Conservation (phyloP, 495 filamentous ascomycete species). For the Xylaria telfairii region DNA sequence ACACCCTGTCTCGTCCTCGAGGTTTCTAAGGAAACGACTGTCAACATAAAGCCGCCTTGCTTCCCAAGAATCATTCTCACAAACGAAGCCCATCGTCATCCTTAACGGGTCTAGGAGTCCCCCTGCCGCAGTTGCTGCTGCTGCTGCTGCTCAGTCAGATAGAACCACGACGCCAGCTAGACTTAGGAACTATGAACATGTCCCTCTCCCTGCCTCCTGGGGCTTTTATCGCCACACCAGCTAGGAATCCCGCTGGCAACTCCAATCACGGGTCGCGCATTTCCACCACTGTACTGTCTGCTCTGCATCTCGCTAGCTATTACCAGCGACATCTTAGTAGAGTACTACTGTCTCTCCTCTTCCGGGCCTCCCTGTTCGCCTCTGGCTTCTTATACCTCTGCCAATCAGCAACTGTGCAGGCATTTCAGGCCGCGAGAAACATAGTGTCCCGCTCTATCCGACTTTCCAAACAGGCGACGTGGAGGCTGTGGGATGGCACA, state of each 20-base stretch:
- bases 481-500: constrained; percentile 42
- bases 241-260: background rate
- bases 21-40: background rate
- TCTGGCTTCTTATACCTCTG: constrained; percentile 28
- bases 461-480: constrained; percentile 5
- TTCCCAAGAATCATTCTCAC: background rate
- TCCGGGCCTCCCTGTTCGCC: constrained; percentile 34
- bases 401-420: constrained; percentile 30
- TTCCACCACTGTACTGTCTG: background rate
- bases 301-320: constrained; percentile 31
- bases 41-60: background rate
- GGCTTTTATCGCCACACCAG: constrained; percentile 38
- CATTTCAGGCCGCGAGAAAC: constrained; percentile 22
- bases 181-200: background rate
- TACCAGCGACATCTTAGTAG: constrained; percentile 39
- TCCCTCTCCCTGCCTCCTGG: background rate
- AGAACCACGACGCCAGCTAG: background rate
- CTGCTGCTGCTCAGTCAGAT: background rate
- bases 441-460: constrained; percentile 22
- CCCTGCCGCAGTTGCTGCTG: background rate
- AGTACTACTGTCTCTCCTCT: constrained; percentile 33
- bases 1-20: constrained; percentile 1
- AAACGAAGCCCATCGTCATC: background rate
- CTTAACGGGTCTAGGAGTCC: background rate
- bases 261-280: background rate